Conservation (phyloP, 2,329 filamentous ascomycete genomes). For the Fusarium anthophilum region DNA sequence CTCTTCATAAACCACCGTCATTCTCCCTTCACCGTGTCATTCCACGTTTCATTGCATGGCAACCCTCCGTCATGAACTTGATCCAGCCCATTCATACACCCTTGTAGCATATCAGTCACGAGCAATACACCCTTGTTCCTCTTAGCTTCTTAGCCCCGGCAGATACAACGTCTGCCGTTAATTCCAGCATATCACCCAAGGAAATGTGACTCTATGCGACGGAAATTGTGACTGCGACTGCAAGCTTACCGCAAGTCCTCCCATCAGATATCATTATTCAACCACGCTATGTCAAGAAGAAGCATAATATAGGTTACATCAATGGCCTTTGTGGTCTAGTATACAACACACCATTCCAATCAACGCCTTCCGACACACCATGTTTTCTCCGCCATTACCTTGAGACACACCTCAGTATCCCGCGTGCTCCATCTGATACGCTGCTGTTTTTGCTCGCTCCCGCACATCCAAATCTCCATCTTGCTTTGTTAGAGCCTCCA, state of each 20-base stretch:
- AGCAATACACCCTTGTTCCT: slow-evolving; percentile 9
- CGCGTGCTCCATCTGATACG: slow-evolving; percentile 72
- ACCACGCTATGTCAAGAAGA: background rate
- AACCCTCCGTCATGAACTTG: slow-evolving; percentile 18
- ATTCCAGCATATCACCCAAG: slow-evolving; percentile 27
- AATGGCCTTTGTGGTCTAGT: slow-evolving; percentile 1
- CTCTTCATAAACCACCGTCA: slow-evolving; percentile 6
- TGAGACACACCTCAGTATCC: slow-evolving; percentile 30
- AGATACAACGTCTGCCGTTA: slow-evolving; percentile 27
- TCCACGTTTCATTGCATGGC: slow-evolving; percentile 29
- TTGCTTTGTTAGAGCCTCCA: slow-evolving; percentile 67
- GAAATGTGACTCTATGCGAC: background rate
- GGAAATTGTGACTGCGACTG: background rate
- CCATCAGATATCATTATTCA: slow-evolving; percentile 1
- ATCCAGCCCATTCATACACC: slow-evolving; percentile 2
- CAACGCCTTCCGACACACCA: background rate
- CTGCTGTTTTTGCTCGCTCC: slow-evolving; percentile 83
- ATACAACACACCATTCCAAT: slow-evolving; percentile 4
- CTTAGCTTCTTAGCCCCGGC: slow-evolving; percentile 18
- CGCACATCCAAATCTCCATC: slow-evolving; percentile 84
- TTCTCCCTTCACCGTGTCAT: slow-evolving; percentile 14
- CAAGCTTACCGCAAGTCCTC: background rate
- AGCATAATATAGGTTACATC: background rate
- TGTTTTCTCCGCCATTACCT: background rate
- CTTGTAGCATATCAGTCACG: slow-evolving; percentile 17